Evolutionary conservation across 306 rosid species (phyloP).

Genomic region (Lathyrus tuberosus): DNA sequence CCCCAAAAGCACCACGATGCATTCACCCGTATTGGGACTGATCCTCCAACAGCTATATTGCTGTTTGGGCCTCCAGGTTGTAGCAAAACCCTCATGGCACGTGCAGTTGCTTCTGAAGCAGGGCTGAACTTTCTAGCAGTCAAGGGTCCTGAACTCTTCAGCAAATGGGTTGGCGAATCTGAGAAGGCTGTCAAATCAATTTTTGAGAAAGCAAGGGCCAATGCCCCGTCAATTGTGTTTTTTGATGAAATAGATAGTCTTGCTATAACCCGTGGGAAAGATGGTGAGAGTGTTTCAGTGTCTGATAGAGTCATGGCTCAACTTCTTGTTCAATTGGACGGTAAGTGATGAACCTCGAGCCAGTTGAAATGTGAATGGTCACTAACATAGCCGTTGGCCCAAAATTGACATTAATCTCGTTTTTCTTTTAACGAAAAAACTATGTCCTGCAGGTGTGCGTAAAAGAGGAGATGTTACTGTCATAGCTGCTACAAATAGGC

Average conservation of each 20-base stretch:
- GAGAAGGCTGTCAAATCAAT: constrained; percentile 93
- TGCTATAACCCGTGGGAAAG: constrained; percentile 82
- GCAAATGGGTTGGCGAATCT: constrained; percentile 99
- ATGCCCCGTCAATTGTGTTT: constrained; percentile 92
- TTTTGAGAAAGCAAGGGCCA: constrained; percentile 92
- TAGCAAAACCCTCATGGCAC: constrained; percentile 95
- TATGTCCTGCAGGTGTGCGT: constrained; percentile 65
- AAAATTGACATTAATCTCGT: constrained; percentile 31
- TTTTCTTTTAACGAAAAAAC: constrained; percentile 33
- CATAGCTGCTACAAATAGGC: constrained; percentile 93
- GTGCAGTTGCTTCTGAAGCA: constrained; percentile 94
- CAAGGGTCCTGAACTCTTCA: constrained; percentile 96
- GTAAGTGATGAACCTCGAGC: constrained; percentile 55
- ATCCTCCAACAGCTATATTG: constrained; percentile 81
- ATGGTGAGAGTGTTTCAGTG: constrained; percentile 86
- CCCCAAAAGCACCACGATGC: constrained; percentile 88
- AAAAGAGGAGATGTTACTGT: constrained; percentile 84
- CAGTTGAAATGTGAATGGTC: constrained; percentile 27
- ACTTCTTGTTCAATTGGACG: constrained; percentile 90
- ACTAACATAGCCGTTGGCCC: not conserved
- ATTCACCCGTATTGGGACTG: constrained; percentile 78
- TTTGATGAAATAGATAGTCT: constrained; percentile 93
- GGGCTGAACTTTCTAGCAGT: constrained; percentile 87
- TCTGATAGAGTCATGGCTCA: constrained; percentile 94
- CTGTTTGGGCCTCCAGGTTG: constrained; percentile 99